Base-by-base conservation (phyloP, 768 basidiomycete species). In the Russula compacta region DNA sequence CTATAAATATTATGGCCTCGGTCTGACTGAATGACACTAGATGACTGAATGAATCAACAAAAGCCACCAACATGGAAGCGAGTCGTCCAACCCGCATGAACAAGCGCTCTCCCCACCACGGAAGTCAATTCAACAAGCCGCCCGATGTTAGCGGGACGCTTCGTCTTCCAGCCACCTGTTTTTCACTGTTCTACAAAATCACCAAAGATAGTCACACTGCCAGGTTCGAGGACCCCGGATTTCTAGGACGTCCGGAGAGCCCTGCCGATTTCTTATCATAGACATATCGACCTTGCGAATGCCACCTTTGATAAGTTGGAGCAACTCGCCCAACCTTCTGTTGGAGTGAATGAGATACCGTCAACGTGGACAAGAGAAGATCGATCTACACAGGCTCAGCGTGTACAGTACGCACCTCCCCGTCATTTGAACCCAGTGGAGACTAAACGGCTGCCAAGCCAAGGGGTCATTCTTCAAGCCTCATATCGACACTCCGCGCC, bases 201-300 rank as follows among this genome's bases (percentile, higher is more conserved):
- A 46, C 21, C 11, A 38, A 52, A 52, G 46, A 29, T 29, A 55
- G 40, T 3, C 10, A 14, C 5, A 15, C 49, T 7, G 40, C 46
- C 4, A 42, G 44, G 63, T 66, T 32, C 6, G 59, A 66, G 6
- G 55, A 15, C 79, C 80, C 7, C 39, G 6, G 39, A 3, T 11
- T 12, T 14, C 39, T 6, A 3, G 5, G 14, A 15, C 3, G 24
- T 29, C 24, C 24, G 24, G 44, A 46, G 3, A n/a, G n/a, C n/a
- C n/a, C n/a, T n/a, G n/a, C n/a, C n/a, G n/a, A 4, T 35, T 43
- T 11, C n/a, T 51, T 11, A 11, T 38, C 35, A 19, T 21, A 36
- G 50, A 38, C 35, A 51, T 11, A 7, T 51, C 35, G 12, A 47
- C 10, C 17, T 56, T 10, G 19, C 35, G 1, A 15, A 47, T 24